A percentile compares a stretch with the other conserved stretches of the same genome.
Conservation (phyloP, 768 basidiomycete genomes). For the Infundibulicybe gibba region DNA sequence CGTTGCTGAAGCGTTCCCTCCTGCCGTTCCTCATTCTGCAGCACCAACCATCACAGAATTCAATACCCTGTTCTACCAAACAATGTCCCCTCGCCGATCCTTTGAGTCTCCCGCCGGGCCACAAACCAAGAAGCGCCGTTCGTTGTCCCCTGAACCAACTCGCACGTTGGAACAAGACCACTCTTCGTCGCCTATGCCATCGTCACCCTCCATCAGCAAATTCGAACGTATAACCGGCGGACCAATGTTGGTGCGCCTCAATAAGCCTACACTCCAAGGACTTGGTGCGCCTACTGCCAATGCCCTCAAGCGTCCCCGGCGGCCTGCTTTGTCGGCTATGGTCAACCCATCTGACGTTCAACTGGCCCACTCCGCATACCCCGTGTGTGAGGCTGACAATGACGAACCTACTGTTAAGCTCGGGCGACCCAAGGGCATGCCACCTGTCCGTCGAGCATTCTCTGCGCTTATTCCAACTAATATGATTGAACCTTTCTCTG, state of each 20-base stretch:
- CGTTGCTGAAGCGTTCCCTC: conserved; percentile 20
- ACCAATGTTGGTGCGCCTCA: conserved; percentile 42
- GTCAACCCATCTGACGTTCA: conserved; percentile 40
- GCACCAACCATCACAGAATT: conserved; percentile 53
- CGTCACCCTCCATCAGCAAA: conserved; percentile 48
- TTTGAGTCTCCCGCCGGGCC: conserved; percentile 40
- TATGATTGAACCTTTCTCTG: conserved; percentile 40
- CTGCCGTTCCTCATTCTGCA: conserved; percentile 38
- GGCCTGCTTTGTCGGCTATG: conserved; percentile 66
- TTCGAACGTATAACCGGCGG: conserved; percentile 45
- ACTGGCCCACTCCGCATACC: conserved; percentile 38
- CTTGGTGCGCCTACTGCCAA: conserved; percentile 51
- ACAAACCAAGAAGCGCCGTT: conserved; percentile 53
- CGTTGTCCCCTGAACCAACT: conserved; percentile 50
- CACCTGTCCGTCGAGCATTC: conserved; percentile 66
- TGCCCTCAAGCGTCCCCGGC: conserved; percentile 55
- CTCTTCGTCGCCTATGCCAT: conserved; percentile 46
- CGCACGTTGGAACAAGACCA: conserved; percentile 31
- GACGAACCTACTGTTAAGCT: conserved; percentile 13
- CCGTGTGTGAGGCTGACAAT: conserved; percentile 27
- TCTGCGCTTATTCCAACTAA: conserved; percentile 72
- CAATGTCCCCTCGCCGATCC: conserved; percentile 46
- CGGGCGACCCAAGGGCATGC: conserved; percentile 31
- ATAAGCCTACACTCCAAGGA: conserved; percentile 49
- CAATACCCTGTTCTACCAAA: conserved; percentile 57